Conservation (phyloP, 176 grass and related monocot species). For the Thinopyrum elongatum region DNA sequence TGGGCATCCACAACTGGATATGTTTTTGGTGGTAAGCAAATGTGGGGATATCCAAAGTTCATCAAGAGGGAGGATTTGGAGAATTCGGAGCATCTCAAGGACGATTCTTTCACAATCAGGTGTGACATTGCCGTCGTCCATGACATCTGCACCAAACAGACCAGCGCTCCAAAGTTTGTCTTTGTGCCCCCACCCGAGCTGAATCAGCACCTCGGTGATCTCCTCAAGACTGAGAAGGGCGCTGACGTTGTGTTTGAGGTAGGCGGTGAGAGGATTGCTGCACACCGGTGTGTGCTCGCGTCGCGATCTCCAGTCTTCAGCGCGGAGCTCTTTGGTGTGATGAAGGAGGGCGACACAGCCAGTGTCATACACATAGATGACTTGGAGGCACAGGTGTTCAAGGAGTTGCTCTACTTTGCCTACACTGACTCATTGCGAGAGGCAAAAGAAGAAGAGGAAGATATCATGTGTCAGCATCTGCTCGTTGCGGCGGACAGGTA, state of each 20-base stretch:
- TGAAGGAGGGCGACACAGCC: neutral
- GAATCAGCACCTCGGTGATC: neutral
- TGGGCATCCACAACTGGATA: neutral
- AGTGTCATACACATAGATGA: neutral
- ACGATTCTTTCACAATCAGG: neutral
- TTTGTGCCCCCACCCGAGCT: neutral
- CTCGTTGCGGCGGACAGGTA: conserved; percentile 2
- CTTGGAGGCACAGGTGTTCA: neutral
- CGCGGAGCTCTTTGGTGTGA: neutral
- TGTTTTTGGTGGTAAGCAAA: neutral
- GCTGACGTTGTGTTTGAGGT: neutral
- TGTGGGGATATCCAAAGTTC: neutral
- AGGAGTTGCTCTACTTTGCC: neutral
- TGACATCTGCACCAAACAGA: neutral
- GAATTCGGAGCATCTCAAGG: neutral
- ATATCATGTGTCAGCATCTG: neutral
- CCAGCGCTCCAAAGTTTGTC: neutral
- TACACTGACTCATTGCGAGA: neutral
- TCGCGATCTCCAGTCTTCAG: neutral
- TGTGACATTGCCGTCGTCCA: neutral
- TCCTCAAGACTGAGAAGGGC: neutral
- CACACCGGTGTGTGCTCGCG: neutral
- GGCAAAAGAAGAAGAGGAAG: neutral
- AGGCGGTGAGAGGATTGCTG: neutral
- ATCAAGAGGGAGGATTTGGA: neutral